Conservation (phyloP, 495 filamentous ascomycete genomes). For the Cercophora samala region DNA sequence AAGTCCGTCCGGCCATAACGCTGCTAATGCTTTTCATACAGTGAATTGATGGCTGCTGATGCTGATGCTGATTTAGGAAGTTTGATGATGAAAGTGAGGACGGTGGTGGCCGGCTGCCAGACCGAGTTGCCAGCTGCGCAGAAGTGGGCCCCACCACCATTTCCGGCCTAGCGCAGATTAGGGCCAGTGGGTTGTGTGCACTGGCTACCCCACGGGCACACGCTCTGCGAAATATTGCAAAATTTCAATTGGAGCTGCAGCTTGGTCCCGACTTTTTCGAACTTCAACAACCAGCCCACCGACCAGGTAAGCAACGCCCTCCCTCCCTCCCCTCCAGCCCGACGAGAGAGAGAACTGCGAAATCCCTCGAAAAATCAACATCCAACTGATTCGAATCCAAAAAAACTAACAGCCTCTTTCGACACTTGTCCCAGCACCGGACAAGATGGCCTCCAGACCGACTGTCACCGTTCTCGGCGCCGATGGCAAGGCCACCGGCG, state of each 20-base stretch:
- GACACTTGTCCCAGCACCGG: slow-evolving; percentile 27
- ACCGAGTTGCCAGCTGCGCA: slow-evolving; percentile 19
- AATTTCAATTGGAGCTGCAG: slow-evolving; percentile 35
- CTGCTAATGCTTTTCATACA: too few relatives aligned
- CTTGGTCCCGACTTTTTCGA: slow-evolving; percentile 30
- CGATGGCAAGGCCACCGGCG: slow-evolving; percentile 84
- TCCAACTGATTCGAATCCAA: neutral
- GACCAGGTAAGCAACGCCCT: slow-evolving; percentile 27
- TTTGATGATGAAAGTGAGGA: slow-evolving; percentile 8
- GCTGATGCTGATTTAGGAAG: neutral
- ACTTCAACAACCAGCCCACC: slow-evolving; percentile 30
- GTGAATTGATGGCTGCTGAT: slow-evolving; percentile 2
- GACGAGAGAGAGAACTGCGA: slow-evolving; percentile 3
- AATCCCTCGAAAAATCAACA: neutral
- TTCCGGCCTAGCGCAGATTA: slow-evolving; percentile 31
- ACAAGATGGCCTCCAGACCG: slow-evolving; percentile 87
- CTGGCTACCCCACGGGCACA: slow-evolving; percentile 32
- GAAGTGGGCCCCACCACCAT: slow-evolving; percentile 4
- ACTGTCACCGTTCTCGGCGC: slow-evolving; percentile 91
- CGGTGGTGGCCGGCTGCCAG: slow-evolving; percentile 3
- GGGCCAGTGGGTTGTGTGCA: slow-evolving; percentile 26
- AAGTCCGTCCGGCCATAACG: too few relatives aligned
- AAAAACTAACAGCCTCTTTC: slow-evolving; percentile 12
- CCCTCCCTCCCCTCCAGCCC: slow-evolving; percentile 12
- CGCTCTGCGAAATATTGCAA: slow-evolving; percentile 32